Conservation (phyloP, 495 filamentous ascomycete species). For the Terfezia boudieri region DNA sequence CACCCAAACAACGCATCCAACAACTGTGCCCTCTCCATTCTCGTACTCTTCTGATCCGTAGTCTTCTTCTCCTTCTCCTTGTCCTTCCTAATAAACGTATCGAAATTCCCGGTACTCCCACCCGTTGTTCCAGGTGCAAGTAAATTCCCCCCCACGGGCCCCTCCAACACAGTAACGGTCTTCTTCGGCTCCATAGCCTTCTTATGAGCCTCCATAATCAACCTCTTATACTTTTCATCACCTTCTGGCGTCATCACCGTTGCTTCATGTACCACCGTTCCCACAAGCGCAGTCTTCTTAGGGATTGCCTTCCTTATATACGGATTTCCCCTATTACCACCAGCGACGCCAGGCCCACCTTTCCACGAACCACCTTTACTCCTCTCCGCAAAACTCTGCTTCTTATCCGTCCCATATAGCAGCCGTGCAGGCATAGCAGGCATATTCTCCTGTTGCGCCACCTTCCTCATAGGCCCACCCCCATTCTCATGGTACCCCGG, state of each 20-base stretch:
- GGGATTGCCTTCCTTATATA: constrained; percentile 61
- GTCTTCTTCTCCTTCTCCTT: constrained; percentile 7
- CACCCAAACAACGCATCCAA: constrained; percentile 58
- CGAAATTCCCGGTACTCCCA: constrained; percentile 24
- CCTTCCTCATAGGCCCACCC: constrained; percentile 17
- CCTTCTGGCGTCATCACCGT: constrained; percentile 45
- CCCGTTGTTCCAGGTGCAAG: constrained; percentile 30
- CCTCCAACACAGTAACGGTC: constrained; percentile 27
- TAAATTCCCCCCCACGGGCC: constrained; percentile 19
- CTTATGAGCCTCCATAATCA: constrained; percentile 37
- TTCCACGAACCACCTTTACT: constrained; percentile 20
- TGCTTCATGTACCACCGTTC: constrained; percentile 51
- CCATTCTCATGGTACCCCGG: constrained; percentile 45
- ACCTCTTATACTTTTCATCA: constrained; percentile 45
- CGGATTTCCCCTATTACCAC: constrained; percentile 34
- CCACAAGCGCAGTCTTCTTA: constrained; percentile 62
- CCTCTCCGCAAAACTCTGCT: constrained; percentile 13
- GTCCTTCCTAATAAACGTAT: constrained; percentile 25
- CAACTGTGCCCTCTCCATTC: constrained; percentile 69
- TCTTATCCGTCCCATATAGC: constrained; percentile 25
- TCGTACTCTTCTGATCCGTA: constrained; percentile 33
- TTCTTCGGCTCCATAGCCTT: constrained; percentile 41
- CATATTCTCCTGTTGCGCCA: constrained; percentile 22
- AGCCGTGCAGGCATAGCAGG: constrained; percentile 21
- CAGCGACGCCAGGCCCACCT: background rate